Conservation (phyloP, 2,329 filamentous ascomycete genomes). For the Cladosporium colombiae region DNA sequence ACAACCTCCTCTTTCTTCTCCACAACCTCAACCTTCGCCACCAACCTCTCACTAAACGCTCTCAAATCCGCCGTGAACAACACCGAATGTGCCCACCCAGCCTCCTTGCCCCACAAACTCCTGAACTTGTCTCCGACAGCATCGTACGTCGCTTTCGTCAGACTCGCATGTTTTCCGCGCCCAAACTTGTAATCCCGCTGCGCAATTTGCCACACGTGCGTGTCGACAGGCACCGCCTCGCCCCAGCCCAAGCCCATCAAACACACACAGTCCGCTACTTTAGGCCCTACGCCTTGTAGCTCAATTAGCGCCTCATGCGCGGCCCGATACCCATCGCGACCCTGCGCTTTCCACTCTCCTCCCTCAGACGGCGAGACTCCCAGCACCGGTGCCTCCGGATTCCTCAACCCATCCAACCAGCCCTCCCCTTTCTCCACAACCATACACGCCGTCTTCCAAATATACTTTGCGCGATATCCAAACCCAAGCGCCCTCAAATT, state of each 20-base stretch:
- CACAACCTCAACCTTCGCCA: slow-evolving; percentile 52
- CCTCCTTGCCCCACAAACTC: slow-evolving; percentile 84
- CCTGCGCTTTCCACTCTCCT: slow-evolving; percentile 51
- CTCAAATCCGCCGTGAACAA: slow-evolving; percentile 91
- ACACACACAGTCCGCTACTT: slow-evolving; percentile 95
- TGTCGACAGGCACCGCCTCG: slow-evolving; percentile 93
- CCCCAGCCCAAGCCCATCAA: slow-evolving; percentile 96
- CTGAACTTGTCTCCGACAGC: slow-evolving; percentile 89
- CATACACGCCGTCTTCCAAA: slow-evolving; percentile 79
- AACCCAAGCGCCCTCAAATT: slow-evolving; percentile 83
- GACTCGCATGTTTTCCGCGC: slow-evolving; percentile 75
- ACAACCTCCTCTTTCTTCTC: slow-evolving; percentile 35
- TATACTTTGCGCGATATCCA: slow-evolving; percentile 91
- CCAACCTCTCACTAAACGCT: slow-evolving; percentile 72
- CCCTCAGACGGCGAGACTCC: slow-evolving; percentile 47
- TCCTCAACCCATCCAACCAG: slow-evolving; percentile 79
- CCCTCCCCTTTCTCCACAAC: slow-evolving; percentile 65
- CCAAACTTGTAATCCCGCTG: slow-evolving; percentile 94
- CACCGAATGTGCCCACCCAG: slow-evolving; percentile 97
- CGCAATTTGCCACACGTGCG: slow-evolving; percentile 98
- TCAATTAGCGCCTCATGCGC: slow-evolving; percentile 79
- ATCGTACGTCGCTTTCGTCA: slow-evolving; percentile 87
- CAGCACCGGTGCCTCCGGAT: slow-evolving; percentile 69
- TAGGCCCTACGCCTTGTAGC: slow-evolving; percentile 88
- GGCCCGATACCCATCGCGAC: slow-evolving; percentile 67